phyloP scores from a whole-genome alignment of 441 rosid genomes.

The Erodium trifolium region DNA sequence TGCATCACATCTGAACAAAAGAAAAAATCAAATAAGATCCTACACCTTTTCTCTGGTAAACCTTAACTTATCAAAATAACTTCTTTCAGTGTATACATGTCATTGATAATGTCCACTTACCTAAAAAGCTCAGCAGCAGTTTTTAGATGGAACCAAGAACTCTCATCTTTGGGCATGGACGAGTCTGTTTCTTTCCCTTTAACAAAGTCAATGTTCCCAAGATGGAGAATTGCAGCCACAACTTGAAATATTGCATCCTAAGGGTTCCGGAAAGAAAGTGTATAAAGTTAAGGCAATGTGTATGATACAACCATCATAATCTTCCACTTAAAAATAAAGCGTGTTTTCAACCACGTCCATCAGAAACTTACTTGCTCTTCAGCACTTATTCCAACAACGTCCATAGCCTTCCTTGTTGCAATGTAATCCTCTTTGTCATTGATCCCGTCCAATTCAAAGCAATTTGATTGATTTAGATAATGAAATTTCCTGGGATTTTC shows the following conservation, averaged over 20 bases:
- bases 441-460: constrained; percentile 49
- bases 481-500: constrained; percentile 63
- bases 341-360: not conserved
- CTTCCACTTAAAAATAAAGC: constrained; percentile 10
- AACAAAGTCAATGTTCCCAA: constrained; percentile 77
- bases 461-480: constrained; percentile 75
- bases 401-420: constrained; percentile 77
- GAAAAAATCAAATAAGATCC: not conserved
- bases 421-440: constrained; percentile 64
- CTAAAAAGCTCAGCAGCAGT: constrained; percentile 79
- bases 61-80: constrained; percentile 9
- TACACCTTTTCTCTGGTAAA: not conserved
- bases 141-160: constrained; percentile 63
- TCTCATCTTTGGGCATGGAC: constrained; percentile 71
- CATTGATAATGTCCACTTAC: constrained; percentile 28
- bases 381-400: constrained; percentile 61
- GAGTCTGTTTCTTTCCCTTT: constrained; percentile 76
- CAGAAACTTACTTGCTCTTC: constrained; percentile 54
- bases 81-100: constrained; percentile 1
- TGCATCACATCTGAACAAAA: constrained; percentile 5
- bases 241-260: constrained; percentile 87
- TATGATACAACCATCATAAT: not conserved
- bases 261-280: constrained; percentile 19
- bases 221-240: constrained; percentile 94
- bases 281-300: not conserved